Base-by-base conservation (phyloP, 257 asterid species). In the Solanum gandarillasii region DNA sequence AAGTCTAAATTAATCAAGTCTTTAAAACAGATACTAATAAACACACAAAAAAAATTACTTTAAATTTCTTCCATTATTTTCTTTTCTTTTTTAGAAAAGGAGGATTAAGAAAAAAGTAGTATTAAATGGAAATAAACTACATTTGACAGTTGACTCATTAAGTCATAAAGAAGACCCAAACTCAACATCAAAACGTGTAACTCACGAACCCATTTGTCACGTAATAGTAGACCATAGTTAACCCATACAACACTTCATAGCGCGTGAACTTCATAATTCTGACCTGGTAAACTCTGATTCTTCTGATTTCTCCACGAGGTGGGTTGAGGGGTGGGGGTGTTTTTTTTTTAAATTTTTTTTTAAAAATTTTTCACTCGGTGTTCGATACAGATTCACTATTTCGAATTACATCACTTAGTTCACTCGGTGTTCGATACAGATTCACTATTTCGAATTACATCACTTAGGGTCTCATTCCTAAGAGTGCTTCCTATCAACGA, bases 231-330 rank as follows among this genome's bases (percentile, higher is more conserved):
- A 25, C 65, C 21, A 14, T 36, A 27, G 6, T 65, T 85, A 38
- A 65, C 65, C 13, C 27, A 27, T 12, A 25, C 11, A 65, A 65
- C 18, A 67, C 25, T 38, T 11, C 55, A 46, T 4, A 81, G 39
- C 18, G 85, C 85, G 85, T 81, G 1, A 3, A n/a, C 9, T 20
- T 18, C 36, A 81, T 46, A 39, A 39, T 39, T 76, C 60, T 76
- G 83, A 76, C 83, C 32, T 75, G 83, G 21, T 75, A 78, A 78
- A 13, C 41, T 41, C 84, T 79, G 84, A 79, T 79, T 81, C 85
- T 79, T 79, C 85, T 79, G 60, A 39, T 76, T 76, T 41, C 34
- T 76, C 60, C 35, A 1, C 35, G 35, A 39, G n/a, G n/a, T 43
- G n/a, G 62, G 2, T 21, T 1, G n/a, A n/a, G n/a, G n/a, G n/a